Base-by-base conservation (phyloP, 352 stramenopile genomes). In the Phytophthora meadii region DNA sequence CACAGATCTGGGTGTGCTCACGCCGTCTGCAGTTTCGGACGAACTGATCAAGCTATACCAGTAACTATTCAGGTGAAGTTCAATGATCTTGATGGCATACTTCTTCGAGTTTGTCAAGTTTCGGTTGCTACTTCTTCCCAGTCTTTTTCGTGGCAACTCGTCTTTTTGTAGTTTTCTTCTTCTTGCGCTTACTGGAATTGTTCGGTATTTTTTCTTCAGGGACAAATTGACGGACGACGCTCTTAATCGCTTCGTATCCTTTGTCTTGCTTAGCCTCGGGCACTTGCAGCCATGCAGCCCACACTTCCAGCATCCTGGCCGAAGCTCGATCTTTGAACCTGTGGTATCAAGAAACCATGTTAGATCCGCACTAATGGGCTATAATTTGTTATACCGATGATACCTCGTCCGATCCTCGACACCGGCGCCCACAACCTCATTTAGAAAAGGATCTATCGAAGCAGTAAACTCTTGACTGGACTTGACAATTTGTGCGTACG, bases 21-120 rank as follows among this genome's bases (percentile, higher is more conserved):
- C 97, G 49, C 97, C 97, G 7, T 98, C 97, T 62, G 97, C 97
- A 28, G 96, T 99, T 45, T 99, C 97, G 19, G 97, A 99, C 76
- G 97, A 99, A 69, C 83, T 99, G 41, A 99, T 99, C 83, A 96
- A 98, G 60, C 77, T 99, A 58, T 99, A 99, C 84, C 93, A 98
- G 82, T 99, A 96, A 87, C 46, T 51, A 54, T 46, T 46, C 24
- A 55, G 24, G 10, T 48, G 25, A 22, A 59, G 34, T 39, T 60
- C 24, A 27, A 63, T 36, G 47, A 27, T 24, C 19, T 36, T 50
- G 34, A 49, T 44, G 37, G 14, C 37, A 12, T 45, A 44, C n/a
- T 50, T 50, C 42, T 61, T 61, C 5, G n/a, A 39, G 24, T 37
- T 44, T 3, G 42, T 17, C 37, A 28, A 39, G 10, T 34, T 7